phyloP scores from a whole-genome alignment of 306 rosid species.

The Ormosia semicastrata region DNA sequence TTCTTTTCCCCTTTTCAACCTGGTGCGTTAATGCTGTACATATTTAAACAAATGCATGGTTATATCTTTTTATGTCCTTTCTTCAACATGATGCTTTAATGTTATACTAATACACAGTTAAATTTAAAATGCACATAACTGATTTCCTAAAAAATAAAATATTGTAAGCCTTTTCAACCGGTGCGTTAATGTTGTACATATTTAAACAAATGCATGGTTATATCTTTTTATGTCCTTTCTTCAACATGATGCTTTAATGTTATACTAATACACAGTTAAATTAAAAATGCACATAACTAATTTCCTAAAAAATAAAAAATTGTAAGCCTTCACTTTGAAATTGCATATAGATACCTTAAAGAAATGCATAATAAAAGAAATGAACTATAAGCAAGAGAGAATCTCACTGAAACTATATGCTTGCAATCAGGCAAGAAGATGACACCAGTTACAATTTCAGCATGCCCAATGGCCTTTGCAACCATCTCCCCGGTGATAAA shows the following conservation, averaged over 20 bases:
- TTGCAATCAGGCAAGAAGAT: conserved; percentile 79
- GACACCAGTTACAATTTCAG: conserved; percentile 80
- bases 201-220: not conserved
- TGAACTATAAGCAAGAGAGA: conserved; percentile 15
- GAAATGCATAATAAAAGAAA: not conserved
- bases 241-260: not conserved
- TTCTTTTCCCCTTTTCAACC: not conserved
- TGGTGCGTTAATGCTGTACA: not conserved
- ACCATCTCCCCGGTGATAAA: conserved; percentile 63
- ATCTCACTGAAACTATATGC: conserved; percentile 72
- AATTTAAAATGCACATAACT: not conserved
- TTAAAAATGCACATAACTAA: not conserved
- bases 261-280: not conserved
- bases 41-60: not conserved
- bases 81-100: not conserved
- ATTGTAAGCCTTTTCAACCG: not conserved
- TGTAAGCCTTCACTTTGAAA: not conserved
- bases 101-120: not conserved
- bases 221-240: not conserved
- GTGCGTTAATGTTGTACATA: not conserved
- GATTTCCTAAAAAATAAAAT: not conserved
- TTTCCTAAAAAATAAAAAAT: not conserved
- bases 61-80: not conserved
- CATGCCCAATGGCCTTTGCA: conserved; percentile 66
- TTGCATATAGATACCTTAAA: not conserved